Percentiles rank a stretch among this genome's conserved stretches.
phyloP scores from a whole-genome alignment of 352 stramenopile genomes.

The Phytophthora sp. region DNA sequence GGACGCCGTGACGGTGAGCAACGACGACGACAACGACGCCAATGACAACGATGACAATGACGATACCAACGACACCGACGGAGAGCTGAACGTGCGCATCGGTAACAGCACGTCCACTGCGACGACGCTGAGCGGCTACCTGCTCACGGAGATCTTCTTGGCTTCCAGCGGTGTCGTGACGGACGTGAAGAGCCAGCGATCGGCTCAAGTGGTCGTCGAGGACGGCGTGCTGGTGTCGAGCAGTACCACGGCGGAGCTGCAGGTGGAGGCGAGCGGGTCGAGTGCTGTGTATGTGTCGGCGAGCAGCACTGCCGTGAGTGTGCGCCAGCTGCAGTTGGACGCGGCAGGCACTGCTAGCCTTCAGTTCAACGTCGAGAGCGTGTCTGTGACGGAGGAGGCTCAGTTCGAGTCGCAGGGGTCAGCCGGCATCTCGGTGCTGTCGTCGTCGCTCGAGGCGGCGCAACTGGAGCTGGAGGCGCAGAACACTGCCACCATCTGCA shows the following conservation, averaged over 20 bases:
- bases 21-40: slow-evolving; percentile 22
- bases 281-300: slow-evolving; percentile 40
- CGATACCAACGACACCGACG: slow-evolving; percentile 21
- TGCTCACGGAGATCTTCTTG: slow-evolving; percentile 42
- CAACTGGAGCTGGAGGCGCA: slow-evolving; percentile 28
- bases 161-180: slow-evolving; percentile 25
- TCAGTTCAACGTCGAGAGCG: slow-evolving; percentile 32
- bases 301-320: slow-evolving; percentile 14
- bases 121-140: slow-evolving; percentile 23
- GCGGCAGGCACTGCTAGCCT: slow-evolving; percentile 14
- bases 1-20: slow-evolving; percentile 29
- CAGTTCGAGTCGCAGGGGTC: slow-evolving; percentile 27
- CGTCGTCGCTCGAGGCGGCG: slow-evolving; percentile 21
- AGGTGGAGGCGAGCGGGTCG: slow-evolving; percentile 31
- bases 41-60: slow-evolving; percentile 23
- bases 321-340: slow-evolving; percentile 29
- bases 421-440: slow-evolving; percentile 17
- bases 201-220: slow-evolving; percentile 34
- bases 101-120: slow-evolving; percentile 19
- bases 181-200: slow-evolving; percentile 33
- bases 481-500: slow-evolving; percentile 32
- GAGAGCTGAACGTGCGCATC: slow-evolving; percentile 30
- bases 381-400: slow-evolving; percentile 20
- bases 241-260: slow-evolving; percentile 29
- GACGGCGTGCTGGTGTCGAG: slow-evolving; percentile 31